Percentiles rank a stretch among this genome's conserved stretches.
phyloP scores from a whole-genome alignment of 257 asterid genomes.

The Primulina huaijiensis region DNA sequence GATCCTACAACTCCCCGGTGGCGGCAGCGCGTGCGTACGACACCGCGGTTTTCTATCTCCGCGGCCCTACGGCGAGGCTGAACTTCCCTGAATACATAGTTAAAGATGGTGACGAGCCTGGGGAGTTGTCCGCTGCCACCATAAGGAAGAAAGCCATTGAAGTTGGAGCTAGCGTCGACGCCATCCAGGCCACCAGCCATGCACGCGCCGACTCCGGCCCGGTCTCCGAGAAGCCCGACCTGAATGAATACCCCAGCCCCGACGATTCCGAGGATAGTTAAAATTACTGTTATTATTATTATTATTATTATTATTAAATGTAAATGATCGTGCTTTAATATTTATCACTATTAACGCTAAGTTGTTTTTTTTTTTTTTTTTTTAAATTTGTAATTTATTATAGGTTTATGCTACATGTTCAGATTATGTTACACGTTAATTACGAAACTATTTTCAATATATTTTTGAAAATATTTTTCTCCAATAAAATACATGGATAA shows the following conservation, averaged over 20 bases:
- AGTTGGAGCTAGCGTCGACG: slow-evolving; percentile 49
- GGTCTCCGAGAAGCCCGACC: slow-evolving; percentile 29
- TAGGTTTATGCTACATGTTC: too few species aligned
- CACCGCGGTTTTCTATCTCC: slow-evolving; percentile 48
- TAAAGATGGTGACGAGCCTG: slow-evolving; percentile 24
- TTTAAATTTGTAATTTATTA: too few species aligned
- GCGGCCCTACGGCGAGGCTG: slow-evolving; percentile 52
- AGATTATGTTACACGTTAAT: too few species aligned
- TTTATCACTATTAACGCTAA: neutral
- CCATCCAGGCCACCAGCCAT: slow-evolving; percentile 27
- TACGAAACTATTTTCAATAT: too few species aligned
- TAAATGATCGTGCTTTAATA: neutral
- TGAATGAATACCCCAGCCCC: slow-evolving; percentile 39
- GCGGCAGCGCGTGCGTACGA: slow-evolving; percentile 59
- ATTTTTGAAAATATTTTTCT: too few species aligned
- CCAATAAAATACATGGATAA: too few species aligned
- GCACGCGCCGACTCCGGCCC: slow-evolving; percentile 21
- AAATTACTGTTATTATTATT: neutral
- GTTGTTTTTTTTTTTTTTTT: neutral
- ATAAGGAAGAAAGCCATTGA: slow-evolving; percentile 48
- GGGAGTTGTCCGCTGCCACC: slow-evolving; percentile 42
- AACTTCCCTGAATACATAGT: slow-evolving; percentile 42
- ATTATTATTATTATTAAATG: neutral
- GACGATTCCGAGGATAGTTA: slow-evolving; percentile 49
- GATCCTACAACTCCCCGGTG: slow-evolving; percentile 52